A percentile compares a stretch with the other conserved stretches of the same genome.
These are phyloP conservation scores for Trametopsis cervina DNA, from an alignment of 768 basidiomycete species.

Conservation along the genomic window DNA sequence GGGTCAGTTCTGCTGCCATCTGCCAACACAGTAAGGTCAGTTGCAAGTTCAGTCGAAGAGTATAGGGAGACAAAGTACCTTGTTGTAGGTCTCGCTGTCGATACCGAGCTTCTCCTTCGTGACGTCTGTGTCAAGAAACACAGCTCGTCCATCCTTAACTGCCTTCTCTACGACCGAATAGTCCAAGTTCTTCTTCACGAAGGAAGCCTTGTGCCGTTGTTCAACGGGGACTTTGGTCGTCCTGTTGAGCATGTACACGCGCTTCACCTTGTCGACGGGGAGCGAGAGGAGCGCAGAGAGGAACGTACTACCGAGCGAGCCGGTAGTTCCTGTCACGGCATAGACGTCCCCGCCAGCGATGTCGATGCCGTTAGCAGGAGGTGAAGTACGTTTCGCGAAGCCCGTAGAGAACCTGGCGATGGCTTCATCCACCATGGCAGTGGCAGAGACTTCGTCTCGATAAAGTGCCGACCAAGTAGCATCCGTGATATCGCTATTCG, in stretches of 20 bases:
- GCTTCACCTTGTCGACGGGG: constrained; percentile 9
- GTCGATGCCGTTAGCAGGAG: not conserved
- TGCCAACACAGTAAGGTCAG: not conserved
- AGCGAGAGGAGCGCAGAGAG: constrained; percentile 18
- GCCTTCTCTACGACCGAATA: not conserved
- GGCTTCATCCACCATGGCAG: not conserved
- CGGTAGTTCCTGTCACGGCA: constrained; percentile 29
- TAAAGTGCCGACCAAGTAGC: not conserved
- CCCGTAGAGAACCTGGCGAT: not conserved
- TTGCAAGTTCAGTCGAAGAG: constrained; percentile 1
- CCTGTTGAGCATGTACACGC: constrained; percentile 22
- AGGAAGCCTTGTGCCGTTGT: constrained; percentile 22
- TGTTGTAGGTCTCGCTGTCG: constrained; percentile 17
- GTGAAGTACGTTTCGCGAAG: not conserved
- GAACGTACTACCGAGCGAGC: constrained; percentile 23
- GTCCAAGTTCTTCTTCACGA: constrained; percentile 23
- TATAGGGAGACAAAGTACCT: constrained; percentile 14
- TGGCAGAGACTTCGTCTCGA: not conserved
- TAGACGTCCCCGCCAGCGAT: constrained; percentile 12
- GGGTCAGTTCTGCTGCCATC: constrained; percentile 15
- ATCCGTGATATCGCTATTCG: not conserved
- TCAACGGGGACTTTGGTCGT: constrained; percentile 11
- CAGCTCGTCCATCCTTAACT: constrained; percentile 25
- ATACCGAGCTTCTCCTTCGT: constrained; percentile 22
- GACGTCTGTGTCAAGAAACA: constrained; percentile 27